Evolutionary conservation across 805 yeast species (phyloP).

Genomic region (Candida namnaoensis): DNA sequence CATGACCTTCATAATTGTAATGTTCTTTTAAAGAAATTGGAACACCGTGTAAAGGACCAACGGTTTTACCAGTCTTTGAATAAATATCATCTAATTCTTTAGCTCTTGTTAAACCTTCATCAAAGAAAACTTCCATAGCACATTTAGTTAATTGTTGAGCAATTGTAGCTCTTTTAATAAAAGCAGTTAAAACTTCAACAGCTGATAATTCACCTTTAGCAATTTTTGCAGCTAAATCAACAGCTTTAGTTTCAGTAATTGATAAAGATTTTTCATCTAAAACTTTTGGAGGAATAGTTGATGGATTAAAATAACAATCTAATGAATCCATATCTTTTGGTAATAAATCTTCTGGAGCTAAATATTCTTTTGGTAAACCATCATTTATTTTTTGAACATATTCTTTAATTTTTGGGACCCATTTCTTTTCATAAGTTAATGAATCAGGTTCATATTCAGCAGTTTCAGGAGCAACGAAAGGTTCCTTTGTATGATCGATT

Average conservation of each 20-base stretch:
- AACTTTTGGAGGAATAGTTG: slow-evolving; percentile 11
- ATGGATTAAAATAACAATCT: slow-evolving; percentile 15
- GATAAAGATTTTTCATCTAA: slow-evolving; percentile 9
- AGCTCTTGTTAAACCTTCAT: slow-evolving; percentile 53
- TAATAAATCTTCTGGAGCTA: slow-evolving; percentile 11
- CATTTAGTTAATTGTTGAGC: slow-evolving; percentile 58
- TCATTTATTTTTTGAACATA: slow-evolving; percentile 10
- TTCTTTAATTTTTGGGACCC: slow-evolving; percentile 17
- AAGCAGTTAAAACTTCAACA: slow-evolving; percentile 11
- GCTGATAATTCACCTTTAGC: slow-evolving; percentile 11
- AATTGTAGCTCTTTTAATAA: slow-evolving; percentile 41
- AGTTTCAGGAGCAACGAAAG: slow-evolving; percentile 4
- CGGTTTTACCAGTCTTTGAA: slow-evolving; percentile 36
- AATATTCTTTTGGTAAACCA: slow-evolving; percentile 15
- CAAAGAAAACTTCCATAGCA: slow-evolving; percentile 52
- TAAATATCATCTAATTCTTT: slow-evolving; percentile 46
- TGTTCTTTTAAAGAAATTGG: slow-evolving; percentile 67
- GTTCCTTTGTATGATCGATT: slow-evolving; percentile 11
- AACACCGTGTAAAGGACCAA: slow-evolving; percentile 64
- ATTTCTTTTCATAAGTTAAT: slow-evolving; percentile 8
- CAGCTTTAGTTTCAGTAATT: slow-evolving; percentile 14
- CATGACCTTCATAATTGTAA: slow-evolving; percentile 40
- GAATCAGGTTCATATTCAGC: slow-evolving; percentile 8
- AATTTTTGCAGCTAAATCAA: slow-evolving; percentile 11
- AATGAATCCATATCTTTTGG: slow-evolving; percentile 10